Conservation (phyloP, 768 basidiomycete species). For the Tulasnella calospora region DNA sequence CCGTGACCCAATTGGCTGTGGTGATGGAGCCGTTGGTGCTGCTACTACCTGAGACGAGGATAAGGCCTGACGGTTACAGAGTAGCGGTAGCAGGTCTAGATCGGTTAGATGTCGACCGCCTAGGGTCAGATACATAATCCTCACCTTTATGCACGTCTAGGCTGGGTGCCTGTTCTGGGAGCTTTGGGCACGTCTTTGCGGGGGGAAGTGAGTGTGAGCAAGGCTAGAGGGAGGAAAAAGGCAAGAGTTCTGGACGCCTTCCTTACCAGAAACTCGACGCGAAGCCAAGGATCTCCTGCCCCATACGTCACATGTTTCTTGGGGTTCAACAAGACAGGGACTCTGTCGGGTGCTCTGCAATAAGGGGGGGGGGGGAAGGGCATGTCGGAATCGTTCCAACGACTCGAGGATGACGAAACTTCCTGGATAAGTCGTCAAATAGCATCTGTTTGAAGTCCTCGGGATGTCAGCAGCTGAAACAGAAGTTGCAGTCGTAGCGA, state of each 20-base stretch:
- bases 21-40: not conserved
- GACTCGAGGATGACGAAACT: not conserved
- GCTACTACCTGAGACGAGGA: not conserved
- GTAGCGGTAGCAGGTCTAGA: too few species aligned
- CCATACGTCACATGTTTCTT: not conserved
- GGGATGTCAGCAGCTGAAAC: not conserved
- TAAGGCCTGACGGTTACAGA: not conserved
- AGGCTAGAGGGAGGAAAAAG: not conserved
- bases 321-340: not conserved
- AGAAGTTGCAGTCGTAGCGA: not conserved
- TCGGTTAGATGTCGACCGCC: not conserved
- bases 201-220: not conserved
- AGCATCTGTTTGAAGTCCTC: not conserved
- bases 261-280: not conserved
- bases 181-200: not conserved
- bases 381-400: not conserved
- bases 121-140: not conserved
- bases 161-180: not conserved
- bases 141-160: not conserved
- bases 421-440: not conserved
- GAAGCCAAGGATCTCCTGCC: not conserved
- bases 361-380: not conserved
- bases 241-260: too few species aligned
- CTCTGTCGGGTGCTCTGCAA: not conserved
- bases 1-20: not conserved